Evolutionary conservation across 768 basidiomycete genomes (phyloP).

Genomic region (Pleurotus tuoliensis): DNA sequence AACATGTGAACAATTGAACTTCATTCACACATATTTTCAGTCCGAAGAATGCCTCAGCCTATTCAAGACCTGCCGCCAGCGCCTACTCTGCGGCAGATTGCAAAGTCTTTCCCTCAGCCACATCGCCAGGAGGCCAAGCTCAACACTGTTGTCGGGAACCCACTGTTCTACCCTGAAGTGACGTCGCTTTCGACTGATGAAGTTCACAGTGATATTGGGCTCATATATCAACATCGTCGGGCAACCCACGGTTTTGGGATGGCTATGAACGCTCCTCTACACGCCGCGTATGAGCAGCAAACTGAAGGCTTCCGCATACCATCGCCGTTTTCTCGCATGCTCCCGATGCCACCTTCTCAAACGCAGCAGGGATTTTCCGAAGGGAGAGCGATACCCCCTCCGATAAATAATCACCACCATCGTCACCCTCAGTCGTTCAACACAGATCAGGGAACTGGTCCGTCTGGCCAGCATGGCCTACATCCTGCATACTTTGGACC

Average conservation of each 20-base stretch:
- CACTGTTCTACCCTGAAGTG: conserved; percentile 41
- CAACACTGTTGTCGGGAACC: conserved; percentile 6
- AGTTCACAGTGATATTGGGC: conserved; percentile 50
- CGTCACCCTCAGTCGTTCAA: conserved; percentile 10
- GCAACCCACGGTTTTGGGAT: conserved; percentile 8
- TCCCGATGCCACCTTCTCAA: not conserved
- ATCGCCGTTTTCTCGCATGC: conserved; percentile 6
- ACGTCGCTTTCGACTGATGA: conserved; percentile 43
- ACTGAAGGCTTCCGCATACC: conserved; percentile 6
- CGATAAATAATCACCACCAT: conserved; percentile 1
- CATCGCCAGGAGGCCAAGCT: conserved; percentile 6
- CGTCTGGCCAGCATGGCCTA: conserved; percentile 21
- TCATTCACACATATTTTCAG: conserved; percentile 25
- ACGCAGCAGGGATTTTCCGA: not conserved
- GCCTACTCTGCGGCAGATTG: conserved; percentile 64
- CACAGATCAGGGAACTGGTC: conserved; percentile 21
- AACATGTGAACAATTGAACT: not conserved
- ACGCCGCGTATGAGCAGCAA: not conserved
- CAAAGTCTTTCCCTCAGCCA: conserved; percentile 48
- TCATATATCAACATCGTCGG: conserved; percentile 44
- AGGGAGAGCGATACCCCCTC: not conserved
- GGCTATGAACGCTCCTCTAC: conserved; percentile 5
- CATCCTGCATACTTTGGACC: conserved; percentile 31
- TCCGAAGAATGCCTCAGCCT: conserved; percentile 56
- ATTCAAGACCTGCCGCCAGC: conserved; percentile 49